These are phyloP conservation scores for Colletotrichum tabaci DNA, from an alignment of 2,329 filamentous ascomycete species.

Conservation along the genomic window DNA sequence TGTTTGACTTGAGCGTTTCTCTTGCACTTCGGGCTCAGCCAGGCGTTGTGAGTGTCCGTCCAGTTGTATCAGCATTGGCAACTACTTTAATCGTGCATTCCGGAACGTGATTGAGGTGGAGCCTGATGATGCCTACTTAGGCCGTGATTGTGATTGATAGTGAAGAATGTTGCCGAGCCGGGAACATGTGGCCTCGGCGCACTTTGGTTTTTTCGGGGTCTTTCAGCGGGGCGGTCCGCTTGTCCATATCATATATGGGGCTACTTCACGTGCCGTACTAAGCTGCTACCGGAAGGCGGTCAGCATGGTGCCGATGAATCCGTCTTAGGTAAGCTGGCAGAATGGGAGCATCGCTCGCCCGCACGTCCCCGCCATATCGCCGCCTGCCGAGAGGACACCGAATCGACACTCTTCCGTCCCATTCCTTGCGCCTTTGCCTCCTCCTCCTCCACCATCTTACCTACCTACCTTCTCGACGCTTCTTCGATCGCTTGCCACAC, in stretches of 20 bases:
- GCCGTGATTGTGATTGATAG: neutral
- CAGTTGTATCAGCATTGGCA: no score
- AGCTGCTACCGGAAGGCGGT: neutral
- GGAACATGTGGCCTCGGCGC: conserved; percentile 21
- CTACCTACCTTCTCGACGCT: neutral
- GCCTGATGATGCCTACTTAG: neutral
- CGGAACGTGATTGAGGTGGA: neutral
- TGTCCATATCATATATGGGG: neutral
- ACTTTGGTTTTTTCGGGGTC: conserved; percentile 7
- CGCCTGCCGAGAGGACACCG: conserved; percentile 38
- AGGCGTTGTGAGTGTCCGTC: neutral
- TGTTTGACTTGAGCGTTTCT: neutral
- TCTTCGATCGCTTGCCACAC: neutral
- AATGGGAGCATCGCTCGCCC: conserved; percentile 19
- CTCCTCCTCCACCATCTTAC: neutral
- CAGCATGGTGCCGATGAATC: fast-evolving
- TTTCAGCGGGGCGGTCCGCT: neutral
- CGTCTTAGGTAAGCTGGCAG: conserved; percentile 26
- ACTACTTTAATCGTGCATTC: neutral
- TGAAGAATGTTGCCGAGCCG: conserved; percentile 20
- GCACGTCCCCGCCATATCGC: conserved; percentile 36
- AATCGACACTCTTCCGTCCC: conserved; percentile 25
- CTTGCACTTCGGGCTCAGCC: neutral
- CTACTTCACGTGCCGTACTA: conserved; percentile 6
- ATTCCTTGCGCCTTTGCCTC: neutral